A percentile compares a stretch with the other conserved stretches of the same genome.
Evolutionary conservation across 2,329 filamentous ascomycete species (phyloP).

Genomic region (Fusarium vanettenii): DNA sequence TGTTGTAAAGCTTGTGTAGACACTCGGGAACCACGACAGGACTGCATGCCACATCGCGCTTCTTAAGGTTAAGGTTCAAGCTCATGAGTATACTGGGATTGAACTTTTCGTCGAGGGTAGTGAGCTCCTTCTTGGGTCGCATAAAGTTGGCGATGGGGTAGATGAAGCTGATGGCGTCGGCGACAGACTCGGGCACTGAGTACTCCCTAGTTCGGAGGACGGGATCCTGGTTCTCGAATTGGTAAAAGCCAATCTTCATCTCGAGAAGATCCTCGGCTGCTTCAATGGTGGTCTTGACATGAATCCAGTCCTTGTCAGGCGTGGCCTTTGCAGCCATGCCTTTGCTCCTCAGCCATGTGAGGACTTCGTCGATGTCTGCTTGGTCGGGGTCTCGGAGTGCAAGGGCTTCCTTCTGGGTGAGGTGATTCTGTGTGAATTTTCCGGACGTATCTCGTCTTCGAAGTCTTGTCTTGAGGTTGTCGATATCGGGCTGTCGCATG

Average conservation of each 20-base stretch:
- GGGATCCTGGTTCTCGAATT: constrained; percentile 50
- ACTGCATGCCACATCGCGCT: constrained; percentile 46
- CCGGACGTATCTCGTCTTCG: constrained; percentile 25
- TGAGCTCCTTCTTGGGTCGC: constrained; percentile 51
- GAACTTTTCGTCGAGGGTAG: constrained; percentile 25
- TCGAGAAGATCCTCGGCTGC: constrained; percentile 55
- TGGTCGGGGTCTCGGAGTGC: constrained; percentile 50
- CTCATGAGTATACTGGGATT: constrained; percentile 10
- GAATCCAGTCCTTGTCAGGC: constrained; percentile 55
- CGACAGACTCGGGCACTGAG: constrained; percentile 54
- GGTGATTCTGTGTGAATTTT: constrained; percentile 38
- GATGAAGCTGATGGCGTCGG: constrained; percentile 56
- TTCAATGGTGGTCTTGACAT: constrained; percentile 54
- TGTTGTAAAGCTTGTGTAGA: constrained; percentile 59
- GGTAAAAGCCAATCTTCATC: constrained; percentile 55
- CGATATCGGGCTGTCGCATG: constrained; percentile 47
- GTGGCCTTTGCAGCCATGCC: constrained; percentile 49
- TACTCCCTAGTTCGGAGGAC: constrained; percentile 60
- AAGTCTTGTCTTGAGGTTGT: constrained; percentile 41
- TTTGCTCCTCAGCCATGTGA: constrained; percentile 55
- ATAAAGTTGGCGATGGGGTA: constrained; percentile 63
- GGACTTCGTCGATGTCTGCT: constrained; percentile 50
- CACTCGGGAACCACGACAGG: constrained; percentile 53
- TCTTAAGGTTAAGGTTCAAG: constrained; percentile 24
- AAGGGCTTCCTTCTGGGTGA: constrained; percentile 52